Evolutionary conservation across 2,329 filamentous ascomycete species (phyloP).

Genomic region (Talaromyces sp.): DNA sequence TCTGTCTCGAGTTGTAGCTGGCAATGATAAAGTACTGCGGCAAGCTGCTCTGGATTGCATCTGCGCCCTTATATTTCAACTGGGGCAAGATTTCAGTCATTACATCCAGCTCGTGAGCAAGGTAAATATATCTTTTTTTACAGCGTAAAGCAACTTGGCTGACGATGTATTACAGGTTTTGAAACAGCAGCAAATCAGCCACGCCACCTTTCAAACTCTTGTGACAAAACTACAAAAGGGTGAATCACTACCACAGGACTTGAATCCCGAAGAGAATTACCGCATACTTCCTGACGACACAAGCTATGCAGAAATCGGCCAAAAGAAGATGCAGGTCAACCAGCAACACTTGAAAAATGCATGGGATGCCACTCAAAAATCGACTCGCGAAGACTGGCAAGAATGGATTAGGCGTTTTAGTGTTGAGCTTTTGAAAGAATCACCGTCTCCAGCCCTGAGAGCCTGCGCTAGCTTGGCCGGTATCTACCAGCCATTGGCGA

Average conservation of each 20-base stretch:
- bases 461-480: conserved; percentile 89
- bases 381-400: conserved; percentile 97
- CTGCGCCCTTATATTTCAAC: conserved; percentile 90
- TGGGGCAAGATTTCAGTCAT: conserved; percentile 90
- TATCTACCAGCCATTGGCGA: conserved; percentile 83
- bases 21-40: conserved; percentile 67
- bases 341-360: conserved; percentile 94
- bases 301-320: conserved; percentile 74
- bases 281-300: conserved; percentile 73
- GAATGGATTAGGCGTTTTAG: conserved; percentile 98
- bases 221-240: conserved; percentile 91
- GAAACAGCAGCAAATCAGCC: conserved; percentile 72
- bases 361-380: conserved; percentile 95
- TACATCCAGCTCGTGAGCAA: conserved; percentile 94
- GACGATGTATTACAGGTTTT: conserved; percentile 44
- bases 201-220: conserved; percentile 87
- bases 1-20: conserved; percentile 73
- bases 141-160: not conserved
- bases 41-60: conserved; percentile 86
- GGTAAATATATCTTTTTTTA: conserved; percentile 34
- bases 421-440: conserved; percentile 89
- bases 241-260: conserved; percentile 88
- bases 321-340: conserved; percentile 95
- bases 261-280: conserved; percentile 81
- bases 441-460: conserved; percentile 87